Evolutionary conservation across 805 yeast species (phyloP), one percentile per base, ranked within the genome.

Genomic region (Cyberlindnera galapagoensis): DNA sequence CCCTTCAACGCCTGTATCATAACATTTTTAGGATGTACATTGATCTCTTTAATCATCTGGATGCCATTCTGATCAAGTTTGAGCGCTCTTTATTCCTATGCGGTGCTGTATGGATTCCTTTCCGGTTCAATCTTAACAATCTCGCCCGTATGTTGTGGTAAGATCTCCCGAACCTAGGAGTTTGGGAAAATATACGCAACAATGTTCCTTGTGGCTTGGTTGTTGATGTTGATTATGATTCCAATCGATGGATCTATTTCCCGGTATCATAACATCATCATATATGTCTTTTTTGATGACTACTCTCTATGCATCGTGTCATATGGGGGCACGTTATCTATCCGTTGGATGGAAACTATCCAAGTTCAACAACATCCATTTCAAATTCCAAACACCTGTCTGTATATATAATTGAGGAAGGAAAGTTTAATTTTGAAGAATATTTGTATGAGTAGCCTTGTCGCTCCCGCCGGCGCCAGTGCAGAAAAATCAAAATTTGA

Each of bases 111-210:
- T 47, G 81, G 81, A 3, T 59, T 74, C 30, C 60, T 64, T 37
- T 65, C 76, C 10, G 72, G 77, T 9, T 65, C 78, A 5, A 67
- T 72, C 1, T 60, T 74, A 36, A 64, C 77, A 4, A 51, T 74
- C 28, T 60, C 71, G 16, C 80, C 80, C 4, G 75, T 73, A 5
- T 70, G 78, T 40, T 60, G 74, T 34, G 78, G 76, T 1, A 74
- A 74, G 36, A 72, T 76, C 21, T 69, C 76, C n/a, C 65, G 66
- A 28, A 64, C 68, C 4, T 67, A 67, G 26, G 65, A 59, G 33
- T 71, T 69, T 50, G 78, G 78, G 17, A 65, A 63, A 43, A 62
- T 72, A 24, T 71, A 71, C 45, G 69, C 76, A 7, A 68, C 75
- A 4, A 65, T 74, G 51, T 78, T 76, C 47, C 69, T 71, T 31